A percentile compares a stretch with the other conserved stretches of the same genome.
These are phyloP conservation scores for Raphidocelis subcapitata DNA, from an alignment of 139 green algal genomes.

Conservation along the genomic window DNA sequence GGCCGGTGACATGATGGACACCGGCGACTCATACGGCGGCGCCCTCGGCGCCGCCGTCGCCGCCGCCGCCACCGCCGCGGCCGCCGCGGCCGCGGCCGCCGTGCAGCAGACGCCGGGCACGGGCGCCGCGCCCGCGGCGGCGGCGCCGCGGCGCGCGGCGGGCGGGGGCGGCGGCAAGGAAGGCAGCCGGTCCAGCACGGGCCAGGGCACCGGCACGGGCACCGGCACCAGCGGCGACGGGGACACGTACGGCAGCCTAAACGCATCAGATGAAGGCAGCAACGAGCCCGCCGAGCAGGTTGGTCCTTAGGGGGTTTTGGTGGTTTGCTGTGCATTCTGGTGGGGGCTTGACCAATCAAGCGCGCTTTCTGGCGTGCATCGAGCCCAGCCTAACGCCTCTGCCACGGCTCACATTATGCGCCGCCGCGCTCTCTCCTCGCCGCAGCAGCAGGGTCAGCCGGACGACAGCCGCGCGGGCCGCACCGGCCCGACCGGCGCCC, in stretches of 20 bases:
- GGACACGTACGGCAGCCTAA: constrained; percentile 32
- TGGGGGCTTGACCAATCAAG: too few relatives aligned
- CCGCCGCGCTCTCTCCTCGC: too few relatives aligned
- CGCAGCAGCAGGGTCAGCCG: too few relatives aligned
- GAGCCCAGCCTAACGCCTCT: too few relatives aligned
- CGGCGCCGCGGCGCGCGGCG: neutral
- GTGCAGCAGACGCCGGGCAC: neutral
- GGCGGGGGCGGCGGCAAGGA: constrained; percentile 23
- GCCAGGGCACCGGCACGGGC: neutral
- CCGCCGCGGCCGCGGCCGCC: neutral
- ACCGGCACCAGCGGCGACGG: constrained; percentile 36
- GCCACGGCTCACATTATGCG: too few relatives aligned
- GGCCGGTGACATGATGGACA: neutral
- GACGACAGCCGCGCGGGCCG: too few relatives aligned
- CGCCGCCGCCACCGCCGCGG: neutral
- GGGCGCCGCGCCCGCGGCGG: neutral
- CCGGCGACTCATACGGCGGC: too few relatives aligned
- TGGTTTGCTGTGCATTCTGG: too few relatives aligned
- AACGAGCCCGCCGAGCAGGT: constrained; percentile 37
- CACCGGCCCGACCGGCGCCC: too few relatives aligned
- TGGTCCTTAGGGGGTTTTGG: too few relatives aligned
- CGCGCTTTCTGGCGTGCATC: too few relatives aligned
- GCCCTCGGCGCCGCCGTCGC: neutral
- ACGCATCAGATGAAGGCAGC: constrained; percentile 46
- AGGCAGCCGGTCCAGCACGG: constrained; percentile 6